Conservation (phyloP, 2,329 filamentous ascomycete genomes). For the Akanthomyces dipterigenus region DNA sequence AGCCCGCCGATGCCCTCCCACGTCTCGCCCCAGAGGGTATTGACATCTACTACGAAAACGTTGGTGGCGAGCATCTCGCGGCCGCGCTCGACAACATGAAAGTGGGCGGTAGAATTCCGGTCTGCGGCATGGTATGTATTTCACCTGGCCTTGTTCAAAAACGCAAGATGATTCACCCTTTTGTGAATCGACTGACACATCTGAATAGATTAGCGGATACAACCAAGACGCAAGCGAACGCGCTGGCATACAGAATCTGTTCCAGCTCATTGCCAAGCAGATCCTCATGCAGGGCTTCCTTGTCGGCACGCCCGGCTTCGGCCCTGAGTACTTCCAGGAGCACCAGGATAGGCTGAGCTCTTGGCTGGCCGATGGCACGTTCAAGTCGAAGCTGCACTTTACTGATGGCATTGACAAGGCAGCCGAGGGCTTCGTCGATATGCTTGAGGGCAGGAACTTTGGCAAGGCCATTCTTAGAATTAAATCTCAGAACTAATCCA, state of each 20-base stretch:
- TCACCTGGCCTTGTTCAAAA: background rate
- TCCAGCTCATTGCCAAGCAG: slow-evolving; percentile 59
- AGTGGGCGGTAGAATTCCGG: slow-evolving; percentile 56
- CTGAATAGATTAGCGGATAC: slow-evolving; percentile 60
- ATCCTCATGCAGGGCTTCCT: slow-evolving; percentile 72
- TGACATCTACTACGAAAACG: slow-evolving; percentile 58
- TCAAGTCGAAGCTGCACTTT: slow-evolving; percentile 63
- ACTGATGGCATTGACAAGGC: slow-evolving; percentile 77
- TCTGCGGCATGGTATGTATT: slow-evolving; percentile 51
- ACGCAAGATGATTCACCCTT: too few species aligned
- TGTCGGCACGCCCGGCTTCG: slow-evolving; percentile 58
- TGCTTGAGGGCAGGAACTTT: slow-evolving; percentile 74
- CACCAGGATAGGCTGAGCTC: slow-evolving; percentile 69
- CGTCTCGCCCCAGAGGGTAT: slow-evolving; percentile 70
- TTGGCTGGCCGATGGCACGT: slow-evolving; percentile 69
- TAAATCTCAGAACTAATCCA: slow-evolving; percentile 7
- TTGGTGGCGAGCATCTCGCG: slow-evolving; percentile 46
- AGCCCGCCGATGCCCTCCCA: slow-evolving; percentile 57
- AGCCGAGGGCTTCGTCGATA: slow-evolving; percentile 63
- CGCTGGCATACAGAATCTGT: slow-evolving; percentile 62
- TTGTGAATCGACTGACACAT: slow-evolving; percentile 4
- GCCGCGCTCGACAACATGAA: slow-evolving; percentile 46
- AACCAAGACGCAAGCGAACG: slow-evolving; percentile 49
- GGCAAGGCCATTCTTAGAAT: slow-evolving; percentile 76
- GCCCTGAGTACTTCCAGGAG: slow-evolving; percentile 58